Base-by-base conservation (phyloP, 306 rosid species). In the Castanea sativa region DNA sequence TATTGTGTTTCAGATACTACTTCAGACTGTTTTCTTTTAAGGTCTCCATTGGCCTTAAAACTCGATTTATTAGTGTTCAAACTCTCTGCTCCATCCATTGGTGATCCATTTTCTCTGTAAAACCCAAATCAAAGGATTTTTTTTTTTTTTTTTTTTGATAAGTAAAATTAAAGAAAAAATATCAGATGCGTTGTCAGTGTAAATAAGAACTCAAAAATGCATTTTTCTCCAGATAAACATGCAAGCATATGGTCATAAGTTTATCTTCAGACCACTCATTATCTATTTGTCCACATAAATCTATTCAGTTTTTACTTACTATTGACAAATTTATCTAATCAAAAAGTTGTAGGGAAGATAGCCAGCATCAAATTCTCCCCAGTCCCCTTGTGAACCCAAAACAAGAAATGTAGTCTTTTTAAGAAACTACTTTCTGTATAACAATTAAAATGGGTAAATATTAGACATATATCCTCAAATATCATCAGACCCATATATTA, bases 21-120 rank as follows among this genome's bases (percentile, higher is more conserved):
- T 72, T 85, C 88, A 52, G 82, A 74, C 72, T 84, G 90, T 79
- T 90, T 92, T 84, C 97, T 88, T 81, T 94, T 92, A 52, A 81
- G 89, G 74, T 83, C 86, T 64, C 85, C 88, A 8, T 41, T 41
- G 49, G 65, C 73, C 74, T 84, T 83, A 18, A 20, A 2, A 59
- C 76, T 76, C 1, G 69, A 68, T 69, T 86, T 60, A 38, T 79
- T 74, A 52, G 2, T 20, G 53, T 84, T 71, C 43, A 76, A 86
- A 82, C 78, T 73, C 71, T 52, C 89, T 4, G 79, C 78, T 79
- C 74, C 91, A 53, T 89, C 92, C 35, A 5, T 74, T 10, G 90
- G 73, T 65, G 89, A 82, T 70, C 65, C 85, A 75, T 81, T 76
- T 83, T 87, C 90, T 88, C 98, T 92, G 88, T 70, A 80, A 59